Evolutionary conservation across 768 basidiomycete species (phyloP).

Genomic region (Pholiota molesta): DNA sequence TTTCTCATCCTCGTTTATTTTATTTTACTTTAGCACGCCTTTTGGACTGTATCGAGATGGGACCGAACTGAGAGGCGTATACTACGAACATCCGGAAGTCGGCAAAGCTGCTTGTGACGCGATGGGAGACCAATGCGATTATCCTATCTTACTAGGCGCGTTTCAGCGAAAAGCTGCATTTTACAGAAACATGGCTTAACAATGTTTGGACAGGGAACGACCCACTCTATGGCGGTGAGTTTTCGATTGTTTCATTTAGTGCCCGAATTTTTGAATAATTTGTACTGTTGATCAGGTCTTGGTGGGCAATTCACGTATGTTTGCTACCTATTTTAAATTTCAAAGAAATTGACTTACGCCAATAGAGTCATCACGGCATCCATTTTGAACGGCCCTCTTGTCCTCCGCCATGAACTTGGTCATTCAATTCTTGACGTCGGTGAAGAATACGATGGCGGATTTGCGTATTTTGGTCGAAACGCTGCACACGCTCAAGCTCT

Average conservation of each 20-base stretch:
- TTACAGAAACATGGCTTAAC: neutral
- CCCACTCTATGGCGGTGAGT: constrained; percentile 74
- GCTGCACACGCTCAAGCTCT: constrained; percentile 48
- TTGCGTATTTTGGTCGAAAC: constrained; percentile 72
- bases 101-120: constrained; percentile 71
- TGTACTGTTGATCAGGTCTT: constrained; percentile 47
- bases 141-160: constrained; percentile 73
- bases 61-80: constrained; percentile 75
- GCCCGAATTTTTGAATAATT: neutral
- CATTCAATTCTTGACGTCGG: constrained; percentile 81
- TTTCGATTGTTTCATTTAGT: neutral
- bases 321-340: too few relatives aligned
- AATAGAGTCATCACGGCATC: constrained; percentile 76
- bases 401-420: constrained; percentile 79
- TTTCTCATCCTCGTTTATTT: neutral
- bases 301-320: constrained; percentile 80
- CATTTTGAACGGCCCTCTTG: constrained; percentile 69
- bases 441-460: constrained; percentile 85
- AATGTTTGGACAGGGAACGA: constrained; percentile 58
- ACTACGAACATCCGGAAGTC: constrained; percentile 67
- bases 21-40: constrained; percentile 54
- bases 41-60: constrained; percentile 81
- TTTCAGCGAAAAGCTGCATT: neutral
- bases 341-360: neutral
- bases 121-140: constrained; percentile 68